Percentiles rank a stretch among this genome's conserved stretches.
These are phyloP conservation scores for Ogataea nitratoaversa DNA, from an alignment of 805 yeast genomes.

Conservation along the genomic window DNA sequence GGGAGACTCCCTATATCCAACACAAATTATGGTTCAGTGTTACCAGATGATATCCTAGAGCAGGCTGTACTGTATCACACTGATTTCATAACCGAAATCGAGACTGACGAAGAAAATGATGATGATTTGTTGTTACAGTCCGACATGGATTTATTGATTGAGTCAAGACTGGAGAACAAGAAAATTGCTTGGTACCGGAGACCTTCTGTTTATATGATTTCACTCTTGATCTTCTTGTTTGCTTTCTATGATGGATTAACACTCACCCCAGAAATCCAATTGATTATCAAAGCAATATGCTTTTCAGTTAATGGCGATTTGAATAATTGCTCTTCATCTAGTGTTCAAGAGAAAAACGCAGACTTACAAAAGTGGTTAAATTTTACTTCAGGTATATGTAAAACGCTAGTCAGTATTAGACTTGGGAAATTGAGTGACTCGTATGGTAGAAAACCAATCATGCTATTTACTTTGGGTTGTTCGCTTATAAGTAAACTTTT, in stretches of 20 bases:
- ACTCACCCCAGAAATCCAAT: slow-evolving; percentile 35
- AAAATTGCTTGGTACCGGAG: slow-evolving; percentile 48
- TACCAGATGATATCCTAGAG: slow-evolving; percentile 33
- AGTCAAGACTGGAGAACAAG: slow-evolving; percentile 37
- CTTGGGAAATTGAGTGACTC: slow-evolving; percentile 62
- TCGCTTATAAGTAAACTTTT: slow-evolving; percentile 12
- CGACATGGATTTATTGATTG: slow-evolving; percentile 46
- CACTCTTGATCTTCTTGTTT: slow-evolving; percentile 37
- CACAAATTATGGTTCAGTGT: slow-evolving; percentile 8
- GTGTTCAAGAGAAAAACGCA: slow-evolving; percentile 44
- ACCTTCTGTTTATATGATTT: slow-evolving; percentile 53
- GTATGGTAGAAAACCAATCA: slow-evolving; percentile 53
- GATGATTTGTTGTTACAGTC: slow-evolving; percentile 27
- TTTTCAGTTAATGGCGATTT: slow-evolving; percentile 21
- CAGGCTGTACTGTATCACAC: slow-evolving; percentile 33
- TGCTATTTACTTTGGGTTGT: slow-evolving; percentile 29
- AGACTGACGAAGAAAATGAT: slow-evolving; percentile 23
- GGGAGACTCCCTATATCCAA: slow-evolving; percentile 6
- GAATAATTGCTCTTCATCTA: slow-evolving; percentile 18
- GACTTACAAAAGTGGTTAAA: slow-evolving; percentile 42
- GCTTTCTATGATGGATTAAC: slow-evolving; percentile 39
- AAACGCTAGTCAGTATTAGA: slow-evolving; percentile 54
- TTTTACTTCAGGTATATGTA: slow-evolving; percentile 40
- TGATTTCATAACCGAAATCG: slow-evolving; percentile 1
- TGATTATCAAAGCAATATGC: slow-evolving; percentile 38